These are phyloP conservation scores for Linderina pennispora DNA, from an alignment of 192 early-diverging fungal genomes.

Conservation along the genomic window DNA sequence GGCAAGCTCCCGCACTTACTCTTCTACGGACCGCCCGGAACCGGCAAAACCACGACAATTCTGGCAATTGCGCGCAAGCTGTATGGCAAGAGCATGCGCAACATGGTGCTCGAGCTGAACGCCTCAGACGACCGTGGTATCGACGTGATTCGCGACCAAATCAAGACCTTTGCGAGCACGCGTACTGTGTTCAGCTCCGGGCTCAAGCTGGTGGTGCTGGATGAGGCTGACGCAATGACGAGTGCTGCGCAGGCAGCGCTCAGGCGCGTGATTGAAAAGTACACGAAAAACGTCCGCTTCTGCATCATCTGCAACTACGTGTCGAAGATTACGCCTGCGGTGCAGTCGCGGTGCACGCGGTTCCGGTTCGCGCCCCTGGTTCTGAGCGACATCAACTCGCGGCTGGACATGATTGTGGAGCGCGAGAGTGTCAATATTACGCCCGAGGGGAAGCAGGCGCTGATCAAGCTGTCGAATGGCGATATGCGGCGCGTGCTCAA, in stretches of 20 bases:
- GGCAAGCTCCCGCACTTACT: constrained; percentile 91
- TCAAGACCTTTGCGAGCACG: constrained; percentile 97
- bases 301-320: constrained; percentile 99
- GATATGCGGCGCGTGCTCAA: constrained; percentile 98
- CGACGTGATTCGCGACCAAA: constrained; percentile 95
- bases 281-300: constrained; percentile 95
- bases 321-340: constrained; percentile 93
- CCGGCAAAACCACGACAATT: constrained; percentile 95
- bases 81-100: constrained; percentile 74
- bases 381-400: constrained; percentile 65
- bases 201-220: constrained; percentile 95
- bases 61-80: constrained; percentile 86
- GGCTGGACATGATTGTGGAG: constrained; percentile 67
- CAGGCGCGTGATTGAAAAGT: constrained; percentile 96
- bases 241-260: constrained; percentile 85
- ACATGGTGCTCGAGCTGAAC: constrained; percentile 96
- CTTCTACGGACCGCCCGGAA: constrained; percentile 97
- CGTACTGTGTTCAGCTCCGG: constrained; percentile 88
- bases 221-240: constrained; percentile 98
- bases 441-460: constrained; percentile 68
- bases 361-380: constrained; percentile 92
- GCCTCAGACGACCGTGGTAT: constrained; percentile 99
- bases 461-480: constrained; percentile 81
- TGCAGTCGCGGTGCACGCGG: constrained; percentile 97
- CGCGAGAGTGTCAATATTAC: constrained; percentile 76